Base-by-base conservation (phyloP, 805 yeast genomes). In the fission yeast (Schizosaccharomyces pombe) region DNA sequence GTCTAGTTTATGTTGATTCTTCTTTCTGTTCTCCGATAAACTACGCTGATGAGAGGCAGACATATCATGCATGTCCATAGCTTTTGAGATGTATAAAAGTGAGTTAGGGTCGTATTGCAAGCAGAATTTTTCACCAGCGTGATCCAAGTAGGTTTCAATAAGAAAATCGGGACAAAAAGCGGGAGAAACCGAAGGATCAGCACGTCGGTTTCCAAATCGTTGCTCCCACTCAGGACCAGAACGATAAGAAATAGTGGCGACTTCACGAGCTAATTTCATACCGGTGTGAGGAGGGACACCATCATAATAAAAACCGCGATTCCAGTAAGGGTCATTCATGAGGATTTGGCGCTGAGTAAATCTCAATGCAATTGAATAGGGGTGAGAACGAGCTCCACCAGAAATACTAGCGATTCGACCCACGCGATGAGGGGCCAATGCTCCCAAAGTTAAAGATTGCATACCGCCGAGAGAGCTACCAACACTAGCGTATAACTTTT, bases 381-480 rank as follows among this genome's bases (percentile, higher is more conserved):
- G 96, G 65, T 87, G 95, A 0, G 95, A 84, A 62, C 93, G 74
- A 1, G 94, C 94, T 69, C 95, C 86, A 2, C 94, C 95, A 47
- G 89, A 80, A 30, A 87, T 83, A n/a, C 84, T 75, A 1, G 85
- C 76, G 1, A 87, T 73, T 55, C 80, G 78, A 4, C 73, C 75
- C 2, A 86, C 95, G 16, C 47, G 37, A 22, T 52, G 16, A 1
- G 93, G 82, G 16, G 32, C 31, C 3, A 19, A 9, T 61, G 82
- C 87, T 1, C 85, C 94, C 65, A 78, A 84, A 0, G 95, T 94
- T 55, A 87, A 72, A 6, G 89, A 79, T 68, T 86, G 95, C 95
- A 87, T 85, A n/a, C 95, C 96, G n/a, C 96, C 96, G 93, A 87
- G 84, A 0, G 94, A 84, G 2, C 94, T 80, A 4, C 96, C 96